Conservation (phyloP, 2,329 filamentous ascomycete genomes). For the Beauveria brongniartii region DNA sequence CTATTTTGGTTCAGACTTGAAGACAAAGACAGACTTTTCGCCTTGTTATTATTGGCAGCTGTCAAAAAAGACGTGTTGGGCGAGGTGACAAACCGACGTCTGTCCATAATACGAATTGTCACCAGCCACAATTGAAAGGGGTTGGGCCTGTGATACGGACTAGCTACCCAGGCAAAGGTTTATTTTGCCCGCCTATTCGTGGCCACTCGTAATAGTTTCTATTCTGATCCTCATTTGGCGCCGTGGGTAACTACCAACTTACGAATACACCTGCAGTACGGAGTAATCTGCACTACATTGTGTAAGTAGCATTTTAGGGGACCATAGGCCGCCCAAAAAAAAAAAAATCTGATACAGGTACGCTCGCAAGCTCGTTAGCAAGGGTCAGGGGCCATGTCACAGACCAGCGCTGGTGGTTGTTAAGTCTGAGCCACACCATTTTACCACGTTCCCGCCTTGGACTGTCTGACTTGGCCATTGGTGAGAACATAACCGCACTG, state of each 20-base stretch:
- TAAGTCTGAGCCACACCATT: conserved; percentile 10
- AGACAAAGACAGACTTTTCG: neutral
- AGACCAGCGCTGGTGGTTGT: neutral
- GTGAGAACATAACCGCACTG: neutral
- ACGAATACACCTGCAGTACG: neutral
- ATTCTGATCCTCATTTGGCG: neutral
- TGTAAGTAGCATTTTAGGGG: neutral
- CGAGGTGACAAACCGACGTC: neutral
- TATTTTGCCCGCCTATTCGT: neutral
- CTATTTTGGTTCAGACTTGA: neutral
- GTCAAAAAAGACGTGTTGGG: neutral
- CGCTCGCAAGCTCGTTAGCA: too few relatives aligned
- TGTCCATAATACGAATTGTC: neutral
- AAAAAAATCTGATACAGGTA: neutral
- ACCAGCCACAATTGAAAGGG: conserved; percentile 9
- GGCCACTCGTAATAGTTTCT: neutral
- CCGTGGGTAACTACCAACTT: neutral
- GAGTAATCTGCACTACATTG: too few relatives aligned
- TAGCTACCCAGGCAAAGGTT: neutral
- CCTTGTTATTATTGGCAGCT: neutral
- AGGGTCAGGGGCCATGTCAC: neutral
- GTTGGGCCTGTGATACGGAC: neutral
- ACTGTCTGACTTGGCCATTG: neutral
- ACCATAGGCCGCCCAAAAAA: neutral
- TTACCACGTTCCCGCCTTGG: conserved; percentile 8